These are phyloP conservation scores for Senecio squalidus DNA, from an alignment of 140 eudicot species.

Conservation along the genomic window DNA sequence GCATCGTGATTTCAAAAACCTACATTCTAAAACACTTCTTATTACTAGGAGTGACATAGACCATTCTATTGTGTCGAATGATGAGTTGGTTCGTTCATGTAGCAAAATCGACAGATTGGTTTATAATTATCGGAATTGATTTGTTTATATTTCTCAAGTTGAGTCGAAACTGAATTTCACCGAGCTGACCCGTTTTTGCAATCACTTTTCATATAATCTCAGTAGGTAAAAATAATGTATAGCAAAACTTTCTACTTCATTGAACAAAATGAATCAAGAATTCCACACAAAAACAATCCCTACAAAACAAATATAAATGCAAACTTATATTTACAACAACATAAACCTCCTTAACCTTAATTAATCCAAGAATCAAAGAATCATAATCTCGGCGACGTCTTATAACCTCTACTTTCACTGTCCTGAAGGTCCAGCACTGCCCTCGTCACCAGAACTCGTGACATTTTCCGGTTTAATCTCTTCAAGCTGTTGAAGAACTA, in stretches of 20 bases:
- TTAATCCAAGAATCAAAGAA: conserved; percentile 68
- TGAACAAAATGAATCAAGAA: conserved; percentile 34
- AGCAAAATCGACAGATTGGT: too few species aligned
- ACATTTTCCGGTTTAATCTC: conserved; percentile 74
- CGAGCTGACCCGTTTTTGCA: too few species aligned
- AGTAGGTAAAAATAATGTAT: too few species aligned
- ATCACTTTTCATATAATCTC: too few species aligned
- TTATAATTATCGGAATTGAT: too few species aligned
- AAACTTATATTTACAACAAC: conserved; percentile 36
- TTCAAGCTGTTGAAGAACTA: conserved; percentile 82
- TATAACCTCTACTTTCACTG: conserved; percentile 26
- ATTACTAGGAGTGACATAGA: too few species aligned
- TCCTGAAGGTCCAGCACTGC: conserved; percentile 52
- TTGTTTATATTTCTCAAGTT: too few species aligned
- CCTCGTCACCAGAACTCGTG: conserved; percentile 69
- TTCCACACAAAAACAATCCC: conserved; percentile 9
- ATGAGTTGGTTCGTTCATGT: too few species aligned
- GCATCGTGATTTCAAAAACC: too few species aligned
- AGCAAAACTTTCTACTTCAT: conserved; percentile 29
- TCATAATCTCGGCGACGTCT: conserved; percentile 12
- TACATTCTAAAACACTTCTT: too few species aligned
- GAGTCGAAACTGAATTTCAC: too few species aligned
- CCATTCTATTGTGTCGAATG: too few species aligned
- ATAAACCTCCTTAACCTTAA: conserved; percentile 10
- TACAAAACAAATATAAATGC: conserved; percentile 8